phyloP scores from a whole-genome alignment of 2,329 filamentous ascomycete species.

The Scolecobasidium constrictum region DNA sequence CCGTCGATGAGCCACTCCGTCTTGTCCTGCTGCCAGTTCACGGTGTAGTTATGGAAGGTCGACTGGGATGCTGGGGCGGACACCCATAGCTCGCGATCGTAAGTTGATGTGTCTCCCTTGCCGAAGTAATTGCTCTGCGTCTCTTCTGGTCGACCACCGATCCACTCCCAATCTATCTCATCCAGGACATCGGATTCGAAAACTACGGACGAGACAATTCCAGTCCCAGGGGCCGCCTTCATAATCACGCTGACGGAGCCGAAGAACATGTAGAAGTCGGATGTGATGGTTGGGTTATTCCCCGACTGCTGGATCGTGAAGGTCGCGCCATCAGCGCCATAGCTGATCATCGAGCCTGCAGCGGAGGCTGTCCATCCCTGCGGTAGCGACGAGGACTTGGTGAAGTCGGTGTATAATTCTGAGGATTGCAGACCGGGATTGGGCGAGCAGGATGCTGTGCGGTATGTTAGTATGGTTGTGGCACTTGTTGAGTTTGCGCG shows the following conservation, averaged over 20 bases:
- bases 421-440: conserved; percentile 26
- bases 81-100: conserved; percentile 58
- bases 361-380: conserved; percentile 43
- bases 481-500: too few species aligned
- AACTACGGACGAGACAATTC: conserved; percentile 87
- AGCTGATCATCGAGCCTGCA: conserved; percentile 57
- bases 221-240: conserved; percentile 49
- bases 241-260: conserved; percentile 13
- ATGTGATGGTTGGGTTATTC: conserved; percentile 45
- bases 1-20: conserved; percentile 64
- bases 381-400: conserved; percentile 61
- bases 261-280: conserved; percentile 14
- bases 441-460: conserved; percentile 48
- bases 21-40: conserved; percentile 56
- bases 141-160: conserved; percentile 63
- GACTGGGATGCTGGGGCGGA: conserved; percentile 42
- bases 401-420: conserved; percentile 67
- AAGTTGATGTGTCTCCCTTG: conserved; percentile 60
- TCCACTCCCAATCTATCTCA: conserved; percentile 96
- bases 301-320: conserved; percentile 59
- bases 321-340: conserved; percentile 62
- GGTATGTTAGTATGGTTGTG: too few species aligned
- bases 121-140: conserved; percentile 84
- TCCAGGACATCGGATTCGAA: conserved; percentile 85
- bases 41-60: conserved; percentile 59